Evolutionary conservation across 1,284 basidiomycete genomes (phyloP).

Genomic region (Puccinia triticina): DNA sequence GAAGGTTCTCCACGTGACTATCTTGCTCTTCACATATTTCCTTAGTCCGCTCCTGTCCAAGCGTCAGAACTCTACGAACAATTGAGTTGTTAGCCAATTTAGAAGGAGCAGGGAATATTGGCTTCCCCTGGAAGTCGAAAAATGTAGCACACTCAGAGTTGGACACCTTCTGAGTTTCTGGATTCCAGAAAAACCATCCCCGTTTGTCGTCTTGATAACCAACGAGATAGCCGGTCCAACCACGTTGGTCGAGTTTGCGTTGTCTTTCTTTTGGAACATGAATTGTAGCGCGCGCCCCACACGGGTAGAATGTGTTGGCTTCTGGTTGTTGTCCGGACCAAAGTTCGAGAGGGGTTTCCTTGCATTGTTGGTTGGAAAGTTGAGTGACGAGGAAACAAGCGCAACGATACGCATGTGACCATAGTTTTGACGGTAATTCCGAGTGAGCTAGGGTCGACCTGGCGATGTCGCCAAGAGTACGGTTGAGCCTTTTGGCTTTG

Average conservation of each 20-base stretch:
- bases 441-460: not conserved
- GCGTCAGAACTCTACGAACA: not conserved
- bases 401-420: conserved; percentile 12
- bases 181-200: conserved; percentile 12
- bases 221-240: not conserved
- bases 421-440: not conserved
- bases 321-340: not conserved
- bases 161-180: not conserved
- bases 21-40: conserved; percentile 19
- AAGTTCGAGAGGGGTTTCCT: not conserved
- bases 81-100: not conserved
- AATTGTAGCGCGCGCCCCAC: not conserved
- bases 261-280: conserved; percentile 10
- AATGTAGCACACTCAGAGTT: not conserved
- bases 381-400: conserved; percentile 10
- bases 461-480: conserved; percentile 18
- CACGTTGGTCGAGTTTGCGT: not conserved
- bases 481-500: conserved; percentile 22
- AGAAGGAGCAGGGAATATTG: not conserved
- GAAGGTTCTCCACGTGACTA: not conserved
- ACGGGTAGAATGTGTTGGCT: not conserved
- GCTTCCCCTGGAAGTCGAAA: not conserved
- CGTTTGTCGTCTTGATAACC: conserved; percentile 5
- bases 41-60: not conserved
- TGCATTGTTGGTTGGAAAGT: not conserved